Evolutionary conservation across 2,329 filamentous ascomycete genomes (phyloP).

Genomic region (Stemphylium vesicarium): DNA sequence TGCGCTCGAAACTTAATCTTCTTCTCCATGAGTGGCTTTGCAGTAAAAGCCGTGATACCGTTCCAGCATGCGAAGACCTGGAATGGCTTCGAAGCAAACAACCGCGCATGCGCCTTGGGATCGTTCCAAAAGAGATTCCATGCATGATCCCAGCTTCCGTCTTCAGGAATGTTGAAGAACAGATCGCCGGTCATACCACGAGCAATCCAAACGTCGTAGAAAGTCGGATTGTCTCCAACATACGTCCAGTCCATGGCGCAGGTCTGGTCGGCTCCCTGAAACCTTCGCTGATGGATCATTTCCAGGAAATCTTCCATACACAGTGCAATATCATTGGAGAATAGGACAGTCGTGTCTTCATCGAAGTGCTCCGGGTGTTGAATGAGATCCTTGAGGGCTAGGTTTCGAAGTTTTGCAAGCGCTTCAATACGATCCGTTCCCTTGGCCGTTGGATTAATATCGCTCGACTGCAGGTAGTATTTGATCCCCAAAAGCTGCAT

Average conservation of each 20-base stretch:
- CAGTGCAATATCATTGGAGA: constrained; percentile 79
- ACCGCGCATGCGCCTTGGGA: constrained; percentile 42
- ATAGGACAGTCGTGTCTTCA: constrained; percentile 85
- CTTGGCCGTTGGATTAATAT: constrained; percentile 50
- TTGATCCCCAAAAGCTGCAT: constrained; percentile 46
- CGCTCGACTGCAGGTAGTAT: constrained; percentile 55
- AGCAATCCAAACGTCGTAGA: constrained; percentile 65
- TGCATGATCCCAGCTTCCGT: constrained; percentile 54
- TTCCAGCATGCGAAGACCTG: constrained; percentile 70
- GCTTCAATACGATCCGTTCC: constrained; percentile 52
- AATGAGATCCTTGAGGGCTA: constrained; percentile 58
- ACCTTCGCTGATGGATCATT: constrained; percentile 57
- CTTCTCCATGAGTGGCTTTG: constrained; percentile 55
- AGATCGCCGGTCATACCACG: constrained; percentile 60
- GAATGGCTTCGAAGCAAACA: constrained; percentile 54
- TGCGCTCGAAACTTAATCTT: constrained; percentile 55
- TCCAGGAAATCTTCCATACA: constrained; percentile 63
- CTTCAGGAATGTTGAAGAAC: constrained; percentile 61
- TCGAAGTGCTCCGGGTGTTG: constrained; percentile 82
- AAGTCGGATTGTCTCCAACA: constrained; percentile 53
- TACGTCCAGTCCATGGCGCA: constrained; percentile 67
- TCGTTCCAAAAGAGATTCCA: constrained; percentile 59
- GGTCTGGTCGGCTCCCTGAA: constrained; percentile 60
- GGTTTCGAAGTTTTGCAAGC: constrained; percentile 61
- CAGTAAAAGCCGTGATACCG: constrained; percentile 59